Evolutionary conservation across 2,329 filamentous ascomycete genomes (phyloP).

Genomic region (Graphium sp.): DNA sequence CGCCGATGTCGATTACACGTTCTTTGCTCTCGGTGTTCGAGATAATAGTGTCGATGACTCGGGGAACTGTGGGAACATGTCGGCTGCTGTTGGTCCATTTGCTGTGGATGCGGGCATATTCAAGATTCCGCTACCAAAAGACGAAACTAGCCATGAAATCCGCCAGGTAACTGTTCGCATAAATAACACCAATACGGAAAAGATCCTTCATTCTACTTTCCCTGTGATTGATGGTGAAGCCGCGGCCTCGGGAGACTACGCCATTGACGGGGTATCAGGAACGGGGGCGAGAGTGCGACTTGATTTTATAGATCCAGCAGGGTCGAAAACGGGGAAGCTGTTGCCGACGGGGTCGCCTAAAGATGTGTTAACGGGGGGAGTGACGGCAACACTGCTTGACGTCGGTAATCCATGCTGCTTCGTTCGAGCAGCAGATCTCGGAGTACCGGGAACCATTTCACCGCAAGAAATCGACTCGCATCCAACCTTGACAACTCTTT

Average conservation of each 20-base stretch:
- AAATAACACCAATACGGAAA: constrained; percentile 55
- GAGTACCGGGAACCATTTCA: constrained; percentile 28
- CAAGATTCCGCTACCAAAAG: background rate
- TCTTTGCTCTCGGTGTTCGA: constrained; percentile 50
- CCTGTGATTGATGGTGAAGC: constrained; percentile 28
- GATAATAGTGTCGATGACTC: constrained; percentile 44
- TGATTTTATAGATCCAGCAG: constrained; percentile 44
- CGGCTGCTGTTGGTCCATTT: constrained; percentile 47
- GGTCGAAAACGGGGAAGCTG: constrained; percentile 43
- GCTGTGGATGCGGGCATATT: constrained; percentile 38
- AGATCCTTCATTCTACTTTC: constrained; percentile 43
- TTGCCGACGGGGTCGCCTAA: constrained; percentile 39
- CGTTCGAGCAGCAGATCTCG: constrained; percentile 34
- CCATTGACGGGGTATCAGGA: constrained; percentile 48
- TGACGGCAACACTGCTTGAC: constrained; percentile 41
- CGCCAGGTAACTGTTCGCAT: constrained; percentile 35
- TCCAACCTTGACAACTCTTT: constrained; percentile 19
- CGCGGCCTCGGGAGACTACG: constrained; percentile 32
- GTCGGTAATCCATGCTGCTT: constrained; percentile 49
- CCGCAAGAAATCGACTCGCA: constrained; percentile 35
- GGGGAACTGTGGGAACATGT: constrained; percentile 66
- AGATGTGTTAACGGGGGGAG: constrained; percentile 30
- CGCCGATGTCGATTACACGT: constrained; percentile 53
- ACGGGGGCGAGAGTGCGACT: constrained; percentile 38
- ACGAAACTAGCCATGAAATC: constrained; percentile 6